Base-by-base conservation (phyloP, 1,139 yeast genomes). In the Candida sojae region DNA sequence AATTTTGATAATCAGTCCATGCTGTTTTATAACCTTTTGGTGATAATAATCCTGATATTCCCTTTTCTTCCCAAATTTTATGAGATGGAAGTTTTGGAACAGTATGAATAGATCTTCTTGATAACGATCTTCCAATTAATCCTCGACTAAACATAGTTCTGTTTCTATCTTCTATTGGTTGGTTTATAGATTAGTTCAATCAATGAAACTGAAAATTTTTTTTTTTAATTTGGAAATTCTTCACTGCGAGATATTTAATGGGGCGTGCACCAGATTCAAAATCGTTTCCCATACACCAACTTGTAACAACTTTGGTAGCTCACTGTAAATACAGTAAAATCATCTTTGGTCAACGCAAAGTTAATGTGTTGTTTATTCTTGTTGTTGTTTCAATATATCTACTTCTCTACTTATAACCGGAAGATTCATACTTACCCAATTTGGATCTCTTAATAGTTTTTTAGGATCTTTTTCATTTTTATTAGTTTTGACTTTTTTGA, bases 1-100 rank as follows among this genome's bases (percentile, higher is more conserved):
- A 82, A 48, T 74, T 76, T 67, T 92, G 99, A 66, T 89, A 86
- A 50, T 91, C 88, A 5, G 72, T 69, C 97, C 98, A 93, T 5
- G 91, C 88, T 10, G 78, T 68, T 52, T 83, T 70, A 68, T 84
- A 88, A 28, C 92, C 96, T 48, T 74, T 62, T 2, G 86, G 67
- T 12, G 89, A 75, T 70, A 84, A 86, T 43, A 93, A 75, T 1
- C 93, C 93, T 43, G 82, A 79, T 47, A 92, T 80, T 23, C 96
- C 96, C 23, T 42, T 17, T 8, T 31, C 21, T 29, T 36, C 11
- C 48, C 48, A 45, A 25, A 56, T 52, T 4, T 65, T 69, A 44
- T 75, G 73, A 42, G 75, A 66, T 11, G 75, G 67, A 45, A 89
- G 70, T 48, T 59, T 69, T 4, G 96, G 96, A 5, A 86, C 88